Conservation (phyloP, 1,139 yeast genomes). For the Blastobotrys petasosporus region DNA sequence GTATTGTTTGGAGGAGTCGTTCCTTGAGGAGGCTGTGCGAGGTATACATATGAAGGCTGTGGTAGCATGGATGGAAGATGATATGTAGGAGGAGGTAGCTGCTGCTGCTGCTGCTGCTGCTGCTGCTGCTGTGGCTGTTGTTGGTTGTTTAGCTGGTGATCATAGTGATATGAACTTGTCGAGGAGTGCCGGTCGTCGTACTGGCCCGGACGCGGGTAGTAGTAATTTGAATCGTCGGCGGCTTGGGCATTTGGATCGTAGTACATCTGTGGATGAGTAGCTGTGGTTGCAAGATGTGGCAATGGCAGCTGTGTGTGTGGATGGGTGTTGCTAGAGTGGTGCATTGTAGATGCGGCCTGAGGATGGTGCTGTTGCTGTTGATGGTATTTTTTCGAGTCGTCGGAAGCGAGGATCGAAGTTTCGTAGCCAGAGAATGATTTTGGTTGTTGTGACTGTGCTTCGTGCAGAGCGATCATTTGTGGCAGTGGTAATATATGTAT, state of each 20-base stretch:
- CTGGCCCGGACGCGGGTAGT: constrained; percentile 5
- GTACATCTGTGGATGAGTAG: background rate
- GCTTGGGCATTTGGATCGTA: background rate
- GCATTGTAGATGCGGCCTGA: constrained; percentile 12
- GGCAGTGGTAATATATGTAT: background rate
- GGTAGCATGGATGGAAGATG: constrained; percentile 1
- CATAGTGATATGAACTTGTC: background rate
- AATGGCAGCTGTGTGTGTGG: background rate
- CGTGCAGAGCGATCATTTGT: constrained; percentile 11
- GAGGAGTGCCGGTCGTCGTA: constrained; percentile 11
- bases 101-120: constrained; percentile 5
- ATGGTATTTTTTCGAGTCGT: constrained; percentile 9
- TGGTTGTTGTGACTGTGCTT: constrained; percentile 3
- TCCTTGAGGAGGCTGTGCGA: background rate
- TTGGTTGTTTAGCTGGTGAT: background rate
- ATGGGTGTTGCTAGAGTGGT: background rate
- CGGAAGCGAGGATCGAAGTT: background rate
- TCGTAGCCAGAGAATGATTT: background rate
- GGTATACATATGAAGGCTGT: constrained; percentile 1
- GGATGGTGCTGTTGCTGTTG: constrained; percentile 15
- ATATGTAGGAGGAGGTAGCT: background rate
- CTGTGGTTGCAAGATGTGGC: background rate
- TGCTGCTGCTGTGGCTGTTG: constrained; percentile 6
- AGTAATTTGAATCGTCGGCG: constrained; percentile 9
- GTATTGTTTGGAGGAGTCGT: too few species aligned